Percentiles rank a stretch among this genome's conserved stretches.
Evolutionary conservation across 2,329 filamentous ascomycete genomes (phyloP).

Genomic region (Bipolaris bicolor): DNA sequence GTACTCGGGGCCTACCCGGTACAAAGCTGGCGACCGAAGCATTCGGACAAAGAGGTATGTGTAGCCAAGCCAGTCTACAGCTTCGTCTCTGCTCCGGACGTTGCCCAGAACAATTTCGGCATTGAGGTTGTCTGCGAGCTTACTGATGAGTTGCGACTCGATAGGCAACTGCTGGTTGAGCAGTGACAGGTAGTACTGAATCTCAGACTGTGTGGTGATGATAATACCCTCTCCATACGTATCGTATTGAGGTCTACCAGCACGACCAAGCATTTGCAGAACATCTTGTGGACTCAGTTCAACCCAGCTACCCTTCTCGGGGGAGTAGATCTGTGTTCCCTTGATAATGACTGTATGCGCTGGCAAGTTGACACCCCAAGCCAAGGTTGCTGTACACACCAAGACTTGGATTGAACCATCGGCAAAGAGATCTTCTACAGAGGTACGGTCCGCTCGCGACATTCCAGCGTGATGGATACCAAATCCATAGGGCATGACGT

Average conservation of each 20-base stretch:
- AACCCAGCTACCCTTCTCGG: slow-evolving; percentile 98
- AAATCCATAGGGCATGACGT: slow-evolving; percentile 92
- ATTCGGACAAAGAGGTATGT: slow-evolving; percentile 98
- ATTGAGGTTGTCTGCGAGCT: slow-evolving; percentile 93
- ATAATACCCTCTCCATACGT: slow-evolving; percentile 99
- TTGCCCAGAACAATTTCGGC: slow-evolving; percentile 96
- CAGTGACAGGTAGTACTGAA: slow-evolving; percentile 95
- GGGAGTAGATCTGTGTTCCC: slow-evolving; percentile 96
- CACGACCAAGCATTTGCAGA: slow-evolving; percentile 97
- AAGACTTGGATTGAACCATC: slow-evolving; percentile 92
- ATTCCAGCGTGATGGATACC: slow-evolving; percentile 99
- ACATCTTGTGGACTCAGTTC: slow-evolving; percentile 97
- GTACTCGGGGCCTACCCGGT: slow-evolving; percentile 95
- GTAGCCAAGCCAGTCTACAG: slow-evolving; percentile 98
- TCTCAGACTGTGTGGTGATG: slow-evolving; percentile 92
- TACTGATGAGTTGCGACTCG: slow-evolving; percentile 93
- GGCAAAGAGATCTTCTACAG: slow-evolving; percentile 92
- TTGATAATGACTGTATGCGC: slow-evolving; percentile 99
- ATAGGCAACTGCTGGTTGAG: slow-evolving; percentile 98
- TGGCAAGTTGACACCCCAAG: slow-evolving; percentile 98
- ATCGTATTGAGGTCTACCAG: slow-evolving; percentile 93
- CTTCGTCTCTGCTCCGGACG: slow-evolving; percentile 87
- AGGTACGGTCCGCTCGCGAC: slow-evolving; percentile 90
- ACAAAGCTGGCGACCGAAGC: slow-evolving; percentile 91
- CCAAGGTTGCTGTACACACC: slow-evolving; percentile 95